phyloP scores from a whole-genome alignment of 1,139 yeast genomes.

The Dujonia santamariae region DNA sequence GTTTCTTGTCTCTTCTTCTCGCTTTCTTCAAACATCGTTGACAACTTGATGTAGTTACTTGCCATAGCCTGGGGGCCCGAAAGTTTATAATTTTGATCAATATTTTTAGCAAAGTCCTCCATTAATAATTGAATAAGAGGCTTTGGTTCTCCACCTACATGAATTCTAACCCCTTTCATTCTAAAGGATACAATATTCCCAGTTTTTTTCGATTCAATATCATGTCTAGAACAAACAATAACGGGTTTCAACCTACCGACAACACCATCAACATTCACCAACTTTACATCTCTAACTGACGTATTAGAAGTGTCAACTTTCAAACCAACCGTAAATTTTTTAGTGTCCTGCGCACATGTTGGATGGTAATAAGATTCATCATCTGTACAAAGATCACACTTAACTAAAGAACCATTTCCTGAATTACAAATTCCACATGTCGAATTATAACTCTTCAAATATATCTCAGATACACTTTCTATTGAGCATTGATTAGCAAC shows the following conservation, averaged over 20 bases:
- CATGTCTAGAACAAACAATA: slow-evolving; percentile 43
- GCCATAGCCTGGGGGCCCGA: slow-evolving; percentile 36
- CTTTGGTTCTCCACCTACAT: slow-evolving; percentile 22
- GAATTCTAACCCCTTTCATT: slow-evolving; percentile 33
- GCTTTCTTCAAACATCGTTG: slow-evolving; percentile 11
- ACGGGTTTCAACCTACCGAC: slow-evolving; percentile 44
- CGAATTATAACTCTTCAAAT: slow-evolving; percentile 20
- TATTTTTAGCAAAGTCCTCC: slow-evolving; percentile 35
- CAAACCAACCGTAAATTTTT: slow-evolving; percentile 46
- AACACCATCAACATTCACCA: slow-evolving; percentile 24
- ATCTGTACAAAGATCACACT: slow-evolving; percentile 26
- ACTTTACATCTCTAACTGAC: slow-evolving; percentile 16
- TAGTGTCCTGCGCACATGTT: slow-evolving; percentile 62
- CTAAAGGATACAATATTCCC: slow-evolving; percentile 20
- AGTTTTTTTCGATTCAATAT: slow-evolving; percentile 9
- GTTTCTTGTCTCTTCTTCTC: slow-evolving; percentile 12
- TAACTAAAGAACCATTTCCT: slow-evolving; percentile 27
- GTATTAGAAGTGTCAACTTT: slow-evolving; percentile 23
- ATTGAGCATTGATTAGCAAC: too few relatives aligned
- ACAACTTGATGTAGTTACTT: slow-evolving; percentile 24
- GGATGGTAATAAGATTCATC: slow-evolving; percentile 41
- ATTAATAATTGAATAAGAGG: slow-evolving; percentile 42
- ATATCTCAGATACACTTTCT: slow-evolving; percentile 28
- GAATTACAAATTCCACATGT: slow-evolving; percentile 29
- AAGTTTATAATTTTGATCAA: slow-evolving; percentile 11